Base-by-base conservation (phyloP, 2,329 filamentous ascomycete genomes). In the Calcarisporium arbuscula region DNA sequence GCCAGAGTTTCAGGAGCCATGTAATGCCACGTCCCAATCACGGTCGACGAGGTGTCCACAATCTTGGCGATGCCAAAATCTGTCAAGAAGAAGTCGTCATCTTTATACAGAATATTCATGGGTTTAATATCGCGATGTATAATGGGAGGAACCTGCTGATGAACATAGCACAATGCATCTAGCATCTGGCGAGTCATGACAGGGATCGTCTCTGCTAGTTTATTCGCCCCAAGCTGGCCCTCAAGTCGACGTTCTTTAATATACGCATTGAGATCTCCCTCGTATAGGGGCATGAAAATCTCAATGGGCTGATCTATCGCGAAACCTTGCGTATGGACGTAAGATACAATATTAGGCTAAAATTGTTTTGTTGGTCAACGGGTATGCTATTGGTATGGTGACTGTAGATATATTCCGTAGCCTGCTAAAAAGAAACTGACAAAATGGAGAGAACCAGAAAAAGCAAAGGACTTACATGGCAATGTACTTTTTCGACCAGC, bases 31-130 rank as follows among this genome's bases (percentile, higher is more conserved):
- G 28, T 30, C 12, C 28, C 28, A 12, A n/a, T 19, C 4, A 30
- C 20, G 15, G 28, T 30, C 15, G 16, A 19, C n/a, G 28, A 30
- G 11, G 28, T 30, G 28, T 30, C 28, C 16, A 30, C 28, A 14
- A 30, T 8, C 15, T 30, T 30, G 18, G 28, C 28, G n/a, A 30
- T 30, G n/a, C 28, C 28, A 19, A 30, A 30, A 19, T 30, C 28
- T 9, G 28, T 19, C 4, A 30, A 19, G n/a, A 30, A 19, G n/a
- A 30, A 30, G 16, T 30, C 20, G 14, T 30, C 17, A 19, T 19
- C 28, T 30, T 30, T 16, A 19, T 30, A 30, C 7, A 30, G 28
- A 14, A 30, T 30, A 12, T 30, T 30, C 15, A 19, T 19, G n/a
- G 28, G 28, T 19, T 30, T 30, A 14, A 30, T 30, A 18, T 30